Percentiles rank a stretch among this genome's conserved stretches.
These are phyloP conservation scores for Suhomyces atakaporum DNA, from an alignment of 1,139 yeast genomes.

Conservation along the genomic window DNA sequence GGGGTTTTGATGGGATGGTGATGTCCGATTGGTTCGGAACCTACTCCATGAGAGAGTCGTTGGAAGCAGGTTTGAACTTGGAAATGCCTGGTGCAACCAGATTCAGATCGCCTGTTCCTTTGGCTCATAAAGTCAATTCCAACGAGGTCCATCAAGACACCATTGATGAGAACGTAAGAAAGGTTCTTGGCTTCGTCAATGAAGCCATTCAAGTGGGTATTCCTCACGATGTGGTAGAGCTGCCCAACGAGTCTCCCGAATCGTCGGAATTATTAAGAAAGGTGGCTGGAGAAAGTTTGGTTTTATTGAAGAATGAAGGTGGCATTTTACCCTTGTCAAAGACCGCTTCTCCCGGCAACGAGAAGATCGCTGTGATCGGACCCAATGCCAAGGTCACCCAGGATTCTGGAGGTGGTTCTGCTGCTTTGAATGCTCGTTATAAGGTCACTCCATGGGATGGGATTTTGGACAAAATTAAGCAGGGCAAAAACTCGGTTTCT, in stretches of 20 bases:
- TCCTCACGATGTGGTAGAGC: conserved; percentile 41
- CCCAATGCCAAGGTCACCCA: conserved; percentile 49
- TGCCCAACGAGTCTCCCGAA: conserved; percentile 45
- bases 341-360: conserved; percentile 23
- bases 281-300: conserved; percentile 54
- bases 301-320: conserved; percentile 53
- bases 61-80: conserved; percentile 23
- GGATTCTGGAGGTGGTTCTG: conserved; percentile 57
- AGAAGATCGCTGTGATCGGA: conserved; percentile 51
- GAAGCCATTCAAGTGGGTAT: conserved; percentile 44
- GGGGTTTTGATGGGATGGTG: conserved; percentile 21
- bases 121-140: conserved; percentile 16
- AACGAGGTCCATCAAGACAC: conserved; percentile 25
- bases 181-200: conserved; percentile 49
- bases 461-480: conserved; percentile 21
- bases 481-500: conserved; percentile 16
- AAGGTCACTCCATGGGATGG: conserved; percentile 50
- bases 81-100: conserved; percentile 25
- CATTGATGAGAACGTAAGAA: conserved; percentile 47
- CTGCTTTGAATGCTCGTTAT: conserved; percentile 48
- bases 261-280: conserved; percentile 46
- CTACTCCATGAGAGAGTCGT: conserved; percentile 18
- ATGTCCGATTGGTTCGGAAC: conserved; percentile 26
- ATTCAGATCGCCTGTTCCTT: conserved; percentile 17
- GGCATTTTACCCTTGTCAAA: conserved; percentile 42